Evolutionary conservation across 1,284 basidiomycete genomes (phyloP), one percentile per base, ranked within the genome.

Genomic region (Ustilago curta): DNA sequence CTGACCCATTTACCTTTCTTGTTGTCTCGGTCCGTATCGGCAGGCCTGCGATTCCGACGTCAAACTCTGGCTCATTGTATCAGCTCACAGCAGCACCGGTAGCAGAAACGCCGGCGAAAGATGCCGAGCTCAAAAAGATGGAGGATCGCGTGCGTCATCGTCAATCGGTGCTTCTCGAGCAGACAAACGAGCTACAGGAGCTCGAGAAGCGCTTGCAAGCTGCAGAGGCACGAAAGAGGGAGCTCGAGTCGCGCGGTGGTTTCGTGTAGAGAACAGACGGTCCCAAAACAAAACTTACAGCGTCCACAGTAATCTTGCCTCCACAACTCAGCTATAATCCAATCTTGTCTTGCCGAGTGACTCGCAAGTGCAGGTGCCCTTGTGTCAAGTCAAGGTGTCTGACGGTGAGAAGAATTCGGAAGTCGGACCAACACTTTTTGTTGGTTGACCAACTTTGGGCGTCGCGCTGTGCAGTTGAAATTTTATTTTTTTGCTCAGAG

Each of bases 151-250:
- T 81, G 8, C 70, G 69, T 48, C 69, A 78, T 35, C 70, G 71
- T 27, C 79, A 79, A 57, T 73, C 77, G 19, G 51, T 70, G n/a
- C 63, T 83, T 0, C 32, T 67, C 32, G 67, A 76, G 39, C 72
- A 82, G 64, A 75, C 76, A 11, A 71, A 65, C 53, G 82, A 82
- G 63, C 73, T 83, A 32, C 64, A 78, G 42, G 71, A 77, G 40
- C 69, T 83, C 9, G 82, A 83, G 40, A 72, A 64, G 44, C 77
- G 80, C 3, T 62, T 83, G 19, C 74, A 67, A 49, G 79, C 69
- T 9, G 80, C 82, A 9, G 82, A 83, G 50, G 69, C 60, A 5
- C 68, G 78, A 37, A 78, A 79, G 44, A 59, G 27, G 37, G 70
- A 74, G 62, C 74, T 82, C 47, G 78, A 80, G 45, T 66, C 76